phyloP scores from a whole-genome alignment of 768 basidiomycete genomes.

The Rhodotorula graminis region DNA sequence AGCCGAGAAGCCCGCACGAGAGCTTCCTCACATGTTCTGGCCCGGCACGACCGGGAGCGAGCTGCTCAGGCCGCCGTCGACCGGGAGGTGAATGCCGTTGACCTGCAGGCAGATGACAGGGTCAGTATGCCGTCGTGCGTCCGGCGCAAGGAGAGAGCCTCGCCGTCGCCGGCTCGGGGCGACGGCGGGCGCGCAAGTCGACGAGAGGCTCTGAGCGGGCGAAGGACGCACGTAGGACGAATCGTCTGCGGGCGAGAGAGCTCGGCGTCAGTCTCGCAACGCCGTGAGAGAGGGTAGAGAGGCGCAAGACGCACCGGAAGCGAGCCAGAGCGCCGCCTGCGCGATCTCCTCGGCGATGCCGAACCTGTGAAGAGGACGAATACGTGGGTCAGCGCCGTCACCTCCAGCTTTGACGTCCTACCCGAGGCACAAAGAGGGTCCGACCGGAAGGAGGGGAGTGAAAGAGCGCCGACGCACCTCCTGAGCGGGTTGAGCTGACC shows the following conservation, averaged over 20 bases:
- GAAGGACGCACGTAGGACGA: conserved; percentile 59
- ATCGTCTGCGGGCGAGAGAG: conserved; percentile 57
- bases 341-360: conserved; percentile 65
- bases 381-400: background rate
- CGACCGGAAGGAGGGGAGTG: too few species aligned
- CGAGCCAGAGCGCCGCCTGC: conserved; percentile 75
- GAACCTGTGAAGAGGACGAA: background rate
- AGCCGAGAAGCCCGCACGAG: too few species aligned
- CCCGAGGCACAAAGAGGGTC: too few species aligned
- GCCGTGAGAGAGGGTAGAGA: background rate
- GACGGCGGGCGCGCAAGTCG: too few species aligned
- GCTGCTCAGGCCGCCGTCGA: conserved; percentile 78
- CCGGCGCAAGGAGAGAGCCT: too few species aligned
- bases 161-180: background rate
- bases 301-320: conserved; percentile 60
- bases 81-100: conserved; percentile 79
- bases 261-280: background rate
- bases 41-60: conserved; percentile 77
- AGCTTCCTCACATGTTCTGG: conserved; percentile 42
- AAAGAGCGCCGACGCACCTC: conserved; percentile 54
- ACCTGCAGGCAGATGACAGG: conserved; percentile 49
- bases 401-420: too few species aligned
- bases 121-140: background rate
- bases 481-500: conserved; percentile 80
- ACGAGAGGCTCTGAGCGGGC: too few species aligned